Evolutionary conservation across 768 basidiomycete species (phyloP), one percentile per base, ranked within the genome.

Genomic region (Amyloporia xantha): DNA sequence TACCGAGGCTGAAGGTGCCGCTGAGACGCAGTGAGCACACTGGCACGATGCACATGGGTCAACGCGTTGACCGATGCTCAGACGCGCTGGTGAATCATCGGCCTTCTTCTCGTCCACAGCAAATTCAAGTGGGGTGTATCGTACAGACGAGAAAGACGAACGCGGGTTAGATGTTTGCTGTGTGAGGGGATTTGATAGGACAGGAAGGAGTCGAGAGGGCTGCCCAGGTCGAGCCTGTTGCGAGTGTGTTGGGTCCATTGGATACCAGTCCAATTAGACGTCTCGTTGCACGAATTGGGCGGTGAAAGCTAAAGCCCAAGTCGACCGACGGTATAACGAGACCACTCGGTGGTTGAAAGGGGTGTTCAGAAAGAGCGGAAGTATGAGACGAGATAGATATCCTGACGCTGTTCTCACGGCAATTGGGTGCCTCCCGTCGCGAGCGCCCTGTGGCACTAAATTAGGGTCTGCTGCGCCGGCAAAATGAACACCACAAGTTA

Each of bases 201-300:
- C n/a, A 28, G 43, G 21, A 48, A 45, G 33, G 35, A 43, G 20
- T 47, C 55, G 51, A 1, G 56, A 51, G 52, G 61, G 49, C 44
- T 59, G 55, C 55, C 56, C 54, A 47, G 52, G 49, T 51, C 57
- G 50, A 41, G 47, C 42, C 41, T 52, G 50, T 15, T 57, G 56
- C 27, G 40, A 55, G 42, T 51, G 47, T 44, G 56, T 25, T 28
- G 44, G 40, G 51, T 58, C 51, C 56, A 56, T 57, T 60, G 61
- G 59, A 60, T 55, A 53, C 61, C 57, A 54, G 53, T 52, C 58
- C 52, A 52, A 52, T 37, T 25, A 43, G 23, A 24, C n/a, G n/a
- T 10, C n/a, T n/a, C 37, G 37, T 48, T 41, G 30, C 5, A 39
- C n/a, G 47, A 37, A 43, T 17, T 11, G 21, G 47, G 41, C 43